Evolutionary conservation across 2,329 filamentous ascomycete species (phyloP).

Genomic region (Sclerotinia nivalis): DNA sequence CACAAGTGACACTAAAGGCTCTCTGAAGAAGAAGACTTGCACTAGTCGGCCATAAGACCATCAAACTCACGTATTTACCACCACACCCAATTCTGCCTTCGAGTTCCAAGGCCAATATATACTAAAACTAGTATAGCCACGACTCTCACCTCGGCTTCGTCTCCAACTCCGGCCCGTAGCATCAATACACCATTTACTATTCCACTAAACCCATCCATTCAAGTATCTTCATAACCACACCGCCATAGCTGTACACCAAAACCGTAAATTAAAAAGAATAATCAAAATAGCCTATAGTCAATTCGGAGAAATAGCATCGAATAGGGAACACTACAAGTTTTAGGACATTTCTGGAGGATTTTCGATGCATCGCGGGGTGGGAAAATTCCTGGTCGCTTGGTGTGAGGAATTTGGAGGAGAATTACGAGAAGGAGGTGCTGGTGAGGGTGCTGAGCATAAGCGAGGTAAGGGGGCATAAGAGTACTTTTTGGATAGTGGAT

Average conservation of each 20-base stretch:
- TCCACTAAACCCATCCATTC: slow-evolving; percentile 47
- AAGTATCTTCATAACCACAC: slow-evolving; percentile 36
- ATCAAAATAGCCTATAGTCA: slow-evolving; percentile 27
- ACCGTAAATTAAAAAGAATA: slow-evolving; percentile 33
- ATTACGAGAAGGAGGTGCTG: not conserved
- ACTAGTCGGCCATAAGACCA: slow-evolving; percentile 51
- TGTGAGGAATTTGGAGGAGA: not conserved
- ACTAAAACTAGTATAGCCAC: slow-evolving; percentile 52
- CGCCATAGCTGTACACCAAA: slow-evolving; percentile 29
- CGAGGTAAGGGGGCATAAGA: slow-evolving; percentile 3
- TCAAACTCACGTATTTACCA: slow-evolving; percentile 58
- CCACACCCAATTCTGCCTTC: slow-evolving; percentile 49
- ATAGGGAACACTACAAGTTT: slow-evolving; percentile 15
- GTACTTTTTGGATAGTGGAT: not conserved
- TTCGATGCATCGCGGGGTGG: not conserved
- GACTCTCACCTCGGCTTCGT: slow-evolving; percentile 56
- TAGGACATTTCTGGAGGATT: slow-evolving; percentile 10
- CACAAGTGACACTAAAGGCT: too few relatives aligned
- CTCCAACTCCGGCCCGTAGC: slow-evolving; percentile 47
- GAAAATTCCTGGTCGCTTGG: not conserved
- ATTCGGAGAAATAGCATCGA: not conserved
- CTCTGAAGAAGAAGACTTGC: slow-evolving; percentile 1
- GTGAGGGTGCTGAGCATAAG: slow-evolving; percentile 6
- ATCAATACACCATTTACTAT: slow-evolving; percentile 39
- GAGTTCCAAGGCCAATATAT: slow-evolving; percentile 38